Evolutionary conservation across 306 rosid species (phyloP), one percentile per base, ranked within the genome.

Genomic region (Cicer pinnatifidum): DNA sequence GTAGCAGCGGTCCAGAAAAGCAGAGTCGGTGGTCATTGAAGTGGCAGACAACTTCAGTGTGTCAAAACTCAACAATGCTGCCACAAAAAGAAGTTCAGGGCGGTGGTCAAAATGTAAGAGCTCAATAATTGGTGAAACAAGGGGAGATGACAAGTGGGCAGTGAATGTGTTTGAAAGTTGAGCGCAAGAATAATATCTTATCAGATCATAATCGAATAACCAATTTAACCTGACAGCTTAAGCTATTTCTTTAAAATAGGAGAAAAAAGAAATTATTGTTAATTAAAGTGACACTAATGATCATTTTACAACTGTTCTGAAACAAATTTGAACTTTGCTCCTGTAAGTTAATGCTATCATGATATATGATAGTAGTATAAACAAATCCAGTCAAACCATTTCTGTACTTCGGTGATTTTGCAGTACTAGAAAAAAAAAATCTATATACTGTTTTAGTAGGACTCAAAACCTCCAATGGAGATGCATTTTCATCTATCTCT

Each of bases 1-100:
- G 51, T 15, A 6, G 50, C 50, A 63, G 69, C 5, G 69, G 50
- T 63, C 15, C 37, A 63, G 69, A 39, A 63, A 63, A 63, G 51
- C 50, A 38, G 15, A 2, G 23, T 37, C 7, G 10, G 23, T 12
- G 45, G 23, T 61, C 20, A 38, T 61, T 33, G 38, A 6, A 3
- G 11, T 6, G 44, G 16, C 66, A 11, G 45, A 28, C 35, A 60
- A 0, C 1, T 60, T 12, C 44, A 11, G 66, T 10, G 40, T 33
- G 66, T 35, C 66, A 57, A 58, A 58, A 58, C 17, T 11, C 9
- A 60, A 60, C 45, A n/a, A 35, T 37, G 11, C 10, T n/a, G 20
- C 11, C 19, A 12, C 6, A 2, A 35, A 60, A 60, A 58, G 11
- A 33, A 2, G 28, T 53, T 9, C 10, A 54, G 3, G 38, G 5